Percentiles rank a stretch among this genome's conserved stretches.
phyloP scores from a whole-genome alignment of 148 eudicot genomes.

The Gaultheria prostrata region DNA sequence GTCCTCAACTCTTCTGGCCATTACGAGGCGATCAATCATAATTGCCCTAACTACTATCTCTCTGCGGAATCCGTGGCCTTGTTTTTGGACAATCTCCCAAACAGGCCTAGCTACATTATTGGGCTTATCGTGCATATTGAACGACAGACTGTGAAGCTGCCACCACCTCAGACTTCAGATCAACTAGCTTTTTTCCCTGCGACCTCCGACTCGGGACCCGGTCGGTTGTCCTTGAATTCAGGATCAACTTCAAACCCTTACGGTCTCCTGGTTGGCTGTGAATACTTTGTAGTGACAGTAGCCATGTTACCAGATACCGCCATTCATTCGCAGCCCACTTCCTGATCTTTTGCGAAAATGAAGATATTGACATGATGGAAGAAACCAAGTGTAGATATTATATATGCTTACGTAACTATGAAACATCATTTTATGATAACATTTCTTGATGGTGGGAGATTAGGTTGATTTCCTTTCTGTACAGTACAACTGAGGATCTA shows the following conservation, averaged over 20 bases:
- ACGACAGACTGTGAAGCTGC: constrained; percentile 52
- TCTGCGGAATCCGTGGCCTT: constrained; percentile 91
- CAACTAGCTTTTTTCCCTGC: constrained; percentile 22
- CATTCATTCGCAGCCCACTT: constrained; percentile 69
- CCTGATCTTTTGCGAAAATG: constrained; percentile 65
- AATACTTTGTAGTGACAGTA: constrained; percentile 80
- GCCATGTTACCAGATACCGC: constrained; percentile 84
- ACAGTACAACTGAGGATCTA: constrained; percentile 32
- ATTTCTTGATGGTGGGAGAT: constrained; percentile 22
- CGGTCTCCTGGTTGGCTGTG: constrained; percentile 75
- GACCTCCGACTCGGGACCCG: constrained; percentile 34
- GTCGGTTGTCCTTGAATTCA: constrained; percentile 36
- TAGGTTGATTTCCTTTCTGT: constrained; percentile 23
- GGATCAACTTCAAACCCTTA: constrained; percentile 54
- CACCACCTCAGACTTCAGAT: constrained; percentile 23
- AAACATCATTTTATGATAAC: constrained; percentile 4
- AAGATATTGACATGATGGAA: constrained; percentile 76
- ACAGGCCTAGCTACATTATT: constrained; percentile 67
- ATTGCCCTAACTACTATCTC: constrained; percentile 73
- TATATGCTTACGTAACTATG: neutral
- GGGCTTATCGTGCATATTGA: constrained; percentile 97
- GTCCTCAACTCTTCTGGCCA: constrained; percentile 70
- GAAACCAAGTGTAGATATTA: constrained; percentile 45
- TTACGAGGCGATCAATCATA: constrained; percentile 88
- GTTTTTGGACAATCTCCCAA: constrained; percentile 77